Evolutionary conservation across 148 eudicot species (phyloP), one percentile per base, ranked within the genome.

Genomic region (Silene conica): DNA sequence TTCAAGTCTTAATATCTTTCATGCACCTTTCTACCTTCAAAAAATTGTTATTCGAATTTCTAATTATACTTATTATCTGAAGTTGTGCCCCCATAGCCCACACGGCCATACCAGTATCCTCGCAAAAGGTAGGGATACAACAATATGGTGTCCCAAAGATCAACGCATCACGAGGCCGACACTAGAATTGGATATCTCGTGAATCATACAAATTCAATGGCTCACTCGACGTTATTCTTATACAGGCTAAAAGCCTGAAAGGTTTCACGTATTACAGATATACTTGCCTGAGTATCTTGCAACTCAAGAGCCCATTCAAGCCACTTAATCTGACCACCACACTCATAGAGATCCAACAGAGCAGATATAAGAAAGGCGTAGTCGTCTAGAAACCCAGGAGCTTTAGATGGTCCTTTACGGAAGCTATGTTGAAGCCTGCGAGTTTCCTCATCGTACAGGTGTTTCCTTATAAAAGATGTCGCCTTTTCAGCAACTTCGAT

Each of bases 351-450:
- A 78, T 94, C 98, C 31, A 94, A 83, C 25, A 94, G 80, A 59
- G 91, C 97, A 0, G 97, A 80, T 57, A 94, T 91, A 56, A 94
- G 86, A 77, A 94, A 94, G 5, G 97, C 97, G 77, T 91, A 91
- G 79, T 94, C 98, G 79, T 94, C 98, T 54, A 94, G 75, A 79
- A 94, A 94, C 16, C 96, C 98, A 60, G 98, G 97, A 23, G 98
- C 98, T 81, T 89, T 94, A 11, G 98, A 78, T 8, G 98, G 98
- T 64, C 97, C 96, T 15, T 94, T 94, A 45, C 98, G 85, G 77
- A 88, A 94, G 84, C 98, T 88, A 77, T 89, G 98, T 67, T 91
- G 90, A 69, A 94, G 86, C 71, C 93, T 89, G n/a, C 82, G 77
- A 2, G 67, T 82, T 69, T 88, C 83, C 68, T 76, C 79, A 73